Evolutionary conservation across 2,329 filamentous ascomycete species (phyloP).

Genomic region (Capronia epimyces): DNA sequence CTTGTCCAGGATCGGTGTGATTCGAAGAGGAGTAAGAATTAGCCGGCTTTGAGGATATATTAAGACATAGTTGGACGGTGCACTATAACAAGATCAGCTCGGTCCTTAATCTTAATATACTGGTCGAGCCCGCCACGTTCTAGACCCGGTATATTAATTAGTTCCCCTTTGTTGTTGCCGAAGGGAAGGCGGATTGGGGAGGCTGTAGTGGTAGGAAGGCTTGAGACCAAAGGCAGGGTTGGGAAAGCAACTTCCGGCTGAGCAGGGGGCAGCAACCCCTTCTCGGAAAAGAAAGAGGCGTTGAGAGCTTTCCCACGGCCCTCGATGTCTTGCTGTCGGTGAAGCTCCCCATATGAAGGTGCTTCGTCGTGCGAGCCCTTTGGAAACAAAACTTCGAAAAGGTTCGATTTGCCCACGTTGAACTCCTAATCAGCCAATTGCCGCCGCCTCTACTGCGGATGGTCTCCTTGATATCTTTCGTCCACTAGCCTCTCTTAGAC

Average conservation of each 20-base stretch:
- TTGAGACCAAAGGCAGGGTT: slow-evolving; percentile 77
- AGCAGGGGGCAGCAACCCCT: slow-evolving; percentile 66
- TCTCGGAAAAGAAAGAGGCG: slow-evolving; percentile 26
- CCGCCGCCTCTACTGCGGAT: slow-evolving; percentile 79
- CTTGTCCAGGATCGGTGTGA: slow-evolving; percentile 59
- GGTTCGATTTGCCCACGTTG: slow-evolving; percentile 91
- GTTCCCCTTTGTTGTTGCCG: slow-evolving; percentile 71
- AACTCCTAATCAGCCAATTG: slow-evolving; percentile 96
- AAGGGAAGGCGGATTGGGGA: slow-evolving; percentile 92
- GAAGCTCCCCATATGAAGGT: slow-evolving; percentile 31
- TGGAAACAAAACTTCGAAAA: slow-evolving; percentile 83
- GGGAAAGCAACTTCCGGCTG: slow-evolving; percentile 71
- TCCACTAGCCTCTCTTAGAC: slow-evolving; percentile 85
- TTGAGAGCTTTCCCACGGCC: slow-evolving; percentile 21
- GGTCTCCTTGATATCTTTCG: slow-evolving; percentile 73
- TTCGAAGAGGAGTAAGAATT: slow-evolving; percentile 79
- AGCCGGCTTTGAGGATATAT: slow-evolving; percentile 63
- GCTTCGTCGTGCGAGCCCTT: slow-evolving; percentile 58
- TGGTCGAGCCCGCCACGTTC: slow-evolving; percentile 66
- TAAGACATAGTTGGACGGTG: slow-evolving; percentile 68
- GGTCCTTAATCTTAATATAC: slow-evolving; percentile 63
- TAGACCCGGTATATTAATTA: slow-evolving; percentile 88
- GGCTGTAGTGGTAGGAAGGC: slow-evolving; percentile 86
- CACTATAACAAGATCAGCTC: slow-evolving; percentile 69
- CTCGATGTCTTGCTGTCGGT: slow-evolving; percentile 30